These are phyloP conservation scores for Funneliformis mosseae DNA, from an alignment of 192 early-diverging fungal genomes.

Conservation along the genomic window DNA sequence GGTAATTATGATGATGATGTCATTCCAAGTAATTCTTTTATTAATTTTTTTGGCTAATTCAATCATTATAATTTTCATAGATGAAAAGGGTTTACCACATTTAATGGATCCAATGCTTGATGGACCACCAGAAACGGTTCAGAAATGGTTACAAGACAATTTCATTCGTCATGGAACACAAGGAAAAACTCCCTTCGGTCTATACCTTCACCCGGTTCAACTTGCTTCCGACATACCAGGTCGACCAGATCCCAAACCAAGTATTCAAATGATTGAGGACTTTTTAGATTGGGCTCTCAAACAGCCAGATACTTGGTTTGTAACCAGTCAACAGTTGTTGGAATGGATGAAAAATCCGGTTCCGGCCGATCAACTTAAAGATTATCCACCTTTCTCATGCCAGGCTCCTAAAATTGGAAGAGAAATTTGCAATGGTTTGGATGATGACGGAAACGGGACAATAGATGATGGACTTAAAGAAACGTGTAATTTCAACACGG, in stretches of 20 bases:
- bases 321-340: conserved; percentile 68
- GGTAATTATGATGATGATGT: conserved; percentile 35
- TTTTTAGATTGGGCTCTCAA: conserved; percentile 58
- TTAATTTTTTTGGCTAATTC: conserved; percentile 7
- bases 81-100: conserved; percentile 31
- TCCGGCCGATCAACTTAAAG: conserved; percentile 61
- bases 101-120: conserved; percentile 56
- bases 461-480: conserved; percentile 44
- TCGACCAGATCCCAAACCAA: conserved; percentile 32
- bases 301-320: conserved; percentile 71
- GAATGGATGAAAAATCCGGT: conserved; percentile 82
- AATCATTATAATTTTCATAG: background rate
- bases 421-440: conserved; percentile 74
- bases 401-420: conserved; percentile 55
- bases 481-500: conserved; percentile 51
- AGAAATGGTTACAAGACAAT: conserved; percentile 54
- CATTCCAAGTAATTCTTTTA: background rate
- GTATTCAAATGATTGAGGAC: conserved; percentile 38
- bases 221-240: conserved; percentile 42
- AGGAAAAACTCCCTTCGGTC: conserved; percentile 56
- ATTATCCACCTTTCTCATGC: conserved; percentile 70
- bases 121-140: conserved; percentile 44
- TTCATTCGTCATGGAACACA: conserved; percentile 57
- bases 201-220: conserved; percentile 48
- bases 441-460: conserved; percentile 43